A percentile compares a stretch with the other conserved stretches of the same genome.
Conservation (phyloP, 1,139 yeast species). For the Sugiyamaella japonica region DNA sequence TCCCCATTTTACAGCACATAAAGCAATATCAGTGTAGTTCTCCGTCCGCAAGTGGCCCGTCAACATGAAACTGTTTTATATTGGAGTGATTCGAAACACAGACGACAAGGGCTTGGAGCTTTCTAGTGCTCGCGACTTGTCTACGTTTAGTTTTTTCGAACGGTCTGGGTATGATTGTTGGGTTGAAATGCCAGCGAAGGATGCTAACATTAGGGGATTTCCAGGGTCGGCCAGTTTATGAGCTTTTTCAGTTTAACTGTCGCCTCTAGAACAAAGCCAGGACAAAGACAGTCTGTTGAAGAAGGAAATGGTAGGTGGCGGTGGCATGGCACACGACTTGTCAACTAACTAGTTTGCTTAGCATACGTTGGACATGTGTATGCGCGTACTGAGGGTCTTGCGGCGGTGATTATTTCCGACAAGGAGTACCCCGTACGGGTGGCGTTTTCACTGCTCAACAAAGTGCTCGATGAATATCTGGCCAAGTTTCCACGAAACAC, state of each 20-base stretch:
- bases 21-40: neutral
- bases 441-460: constrained; percentile 91
- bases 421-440: constrained; percentile 96
- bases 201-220: too few species aligned
- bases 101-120: constrained; percentile 69
- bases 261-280: constrained; percentile 80
- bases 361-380: constrained; percentile 89
- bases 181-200: neutral
- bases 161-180: constrained; percentile 40
- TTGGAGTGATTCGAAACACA: constrained; percentile 73
- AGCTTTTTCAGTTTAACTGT: constrained; percentile 90
- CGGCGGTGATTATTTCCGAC: constrained; percentile 93
- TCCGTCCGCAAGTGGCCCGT: neutral
- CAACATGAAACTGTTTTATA: constrained; percentile 82
- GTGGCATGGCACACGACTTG: neutral
- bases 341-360: constrained; percentile 16
- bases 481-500: constrained; percentile 74
- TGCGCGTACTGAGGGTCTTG: constrained; percentile 84
- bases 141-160: constrained; percentile 86
- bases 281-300: constrained; percentile 93
- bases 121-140: constrained; percentile 75
- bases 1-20: neutral
- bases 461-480: constrained; percentile 85
- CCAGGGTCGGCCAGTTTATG: constrained; percentile 69
- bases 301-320: constrained; percentile 57